phyloP scores from a whole-genome alignment of 1,139 yeast species.

The Kluyveromyces sp. region DNA sequence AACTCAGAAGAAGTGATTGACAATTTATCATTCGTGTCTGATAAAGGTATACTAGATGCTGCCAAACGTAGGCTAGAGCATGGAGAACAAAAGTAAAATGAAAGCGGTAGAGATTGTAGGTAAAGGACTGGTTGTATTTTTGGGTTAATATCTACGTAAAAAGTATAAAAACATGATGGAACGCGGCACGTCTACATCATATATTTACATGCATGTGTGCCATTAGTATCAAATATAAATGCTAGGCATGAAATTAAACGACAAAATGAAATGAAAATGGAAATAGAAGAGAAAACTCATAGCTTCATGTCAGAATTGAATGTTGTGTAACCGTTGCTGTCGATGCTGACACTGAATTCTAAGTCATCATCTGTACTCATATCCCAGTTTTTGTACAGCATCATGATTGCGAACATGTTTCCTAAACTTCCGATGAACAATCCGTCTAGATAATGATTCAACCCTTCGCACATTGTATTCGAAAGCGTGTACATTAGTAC shows the following conservation, averaged over 20 bases:
- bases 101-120: neutral
- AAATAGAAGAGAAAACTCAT: neutral
- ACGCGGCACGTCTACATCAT: too few relatives aligned
- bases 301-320: constrained; percentile 12
- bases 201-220: too few relatives aligned
- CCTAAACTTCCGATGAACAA: constrained; percentile 75
- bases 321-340: constrained; percentile 31
- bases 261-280: too few relatives aligned
- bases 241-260: too few relatives aligned
- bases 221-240: too few relatives aligned
- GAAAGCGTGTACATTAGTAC: constrained; percentile 64
- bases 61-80: constrained; percentile 17
- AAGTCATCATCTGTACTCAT: constrained; percentile 93
- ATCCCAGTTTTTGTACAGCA: constrained; percentile 95
- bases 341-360: constrained; percentile 66
- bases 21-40: constrained; percentile 22
- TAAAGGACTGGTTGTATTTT: too few relatives aligned
- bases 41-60: constrained; percentile 21
- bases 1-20: constrained; percentile 30
- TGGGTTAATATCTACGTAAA: too few relatives aligned
- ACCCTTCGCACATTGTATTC: constrained; percentile 53
- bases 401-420: constrained; percentile 77
- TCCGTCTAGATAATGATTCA: constrained; percentile 86
- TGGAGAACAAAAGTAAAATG: neutral
- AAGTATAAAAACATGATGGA: too few relatives aligned